Evolutionary conservation across 495 filamentous ascomycete species (phyloP).

Genomic region (Aspergillus homomorphus): DNA sequence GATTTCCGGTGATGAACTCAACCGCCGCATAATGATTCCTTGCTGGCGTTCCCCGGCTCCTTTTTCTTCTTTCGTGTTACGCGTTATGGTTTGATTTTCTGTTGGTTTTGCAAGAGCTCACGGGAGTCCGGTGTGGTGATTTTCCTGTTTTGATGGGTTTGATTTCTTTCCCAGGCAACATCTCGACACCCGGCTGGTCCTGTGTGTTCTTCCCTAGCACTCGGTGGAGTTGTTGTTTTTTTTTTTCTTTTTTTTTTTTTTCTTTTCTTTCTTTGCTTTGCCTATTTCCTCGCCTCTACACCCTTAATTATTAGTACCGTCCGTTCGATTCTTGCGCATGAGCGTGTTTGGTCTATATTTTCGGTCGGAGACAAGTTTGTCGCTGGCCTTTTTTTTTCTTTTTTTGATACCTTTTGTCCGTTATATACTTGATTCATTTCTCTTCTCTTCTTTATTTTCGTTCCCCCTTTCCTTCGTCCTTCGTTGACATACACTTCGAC

Average conservation of each 20-base stretch:
- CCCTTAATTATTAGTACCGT: conserved; percentile 26
- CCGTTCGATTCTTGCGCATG: conserved; percentile 25
- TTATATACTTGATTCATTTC: conserved; percentile 18
- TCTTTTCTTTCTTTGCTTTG: conserved; percentile 14
- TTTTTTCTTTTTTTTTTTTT: conserved; percentile 15
- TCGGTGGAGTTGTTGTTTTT: conserved; percentile 41
- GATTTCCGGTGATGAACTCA: conserved; percentile 29
- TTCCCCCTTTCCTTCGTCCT: conserved; percentile 19
- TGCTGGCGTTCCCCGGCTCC: conserved; percentile 37
- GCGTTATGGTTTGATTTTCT: conserved; percentile 21
- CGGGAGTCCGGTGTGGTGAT: conserved; percentile 48
- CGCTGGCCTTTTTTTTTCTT: conserved; percentile 19
- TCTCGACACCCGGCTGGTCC: conserved; percentile 51
- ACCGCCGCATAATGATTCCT: conserved; percentile 37
- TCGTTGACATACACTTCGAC: conserved; percentile 20
- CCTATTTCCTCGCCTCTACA: conserved; percentile 19
- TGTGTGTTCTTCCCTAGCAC: conserved; percentile 49
- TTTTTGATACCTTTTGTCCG: conserved; percentile 30
- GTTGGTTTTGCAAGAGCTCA: conserved; percentile 39
- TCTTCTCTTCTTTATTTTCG: conserved; percentile 3
- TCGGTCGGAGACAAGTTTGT: conserved; percentile 13
- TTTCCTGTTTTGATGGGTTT: conserved; percentile 40
- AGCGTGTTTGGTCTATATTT: conserved; percentile 28
- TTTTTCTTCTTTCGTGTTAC: conserved; percentile 26
- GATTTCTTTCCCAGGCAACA: conserved; percentile 33